These are phyloP conservation scores for Monosporascus cannonballus DNA, from an alignment of 2,329 filamentous ascomycete genomes.

Conservation along the genomic window DNA sequence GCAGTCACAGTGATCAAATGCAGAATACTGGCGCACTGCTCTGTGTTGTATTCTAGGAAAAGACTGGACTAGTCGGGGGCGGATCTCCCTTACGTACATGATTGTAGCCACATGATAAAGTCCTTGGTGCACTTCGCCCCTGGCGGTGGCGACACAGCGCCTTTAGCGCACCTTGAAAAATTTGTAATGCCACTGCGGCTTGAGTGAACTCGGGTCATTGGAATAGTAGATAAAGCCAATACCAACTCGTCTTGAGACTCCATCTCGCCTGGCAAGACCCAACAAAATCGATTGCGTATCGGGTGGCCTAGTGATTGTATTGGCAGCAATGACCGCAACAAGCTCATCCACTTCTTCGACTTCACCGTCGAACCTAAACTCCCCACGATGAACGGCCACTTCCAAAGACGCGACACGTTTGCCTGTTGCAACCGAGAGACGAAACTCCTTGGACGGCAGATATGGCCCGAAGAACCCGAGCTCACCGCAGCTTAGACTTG, in stretches of 20 bases:
- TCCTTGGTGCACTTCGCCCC: no score
- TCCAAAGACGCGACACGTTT: neutral
- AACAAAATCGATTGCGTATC: constrained; percentile 4
- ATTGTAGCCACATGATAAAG: no score
- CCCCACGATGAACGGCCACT: constrained; percentile 3
- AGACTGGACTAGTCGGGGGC: no score
- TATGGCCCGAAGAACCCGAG: neutral
- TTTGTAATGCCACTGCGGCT: no score
- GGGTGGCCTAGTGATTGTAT: constrained; percentile 6
- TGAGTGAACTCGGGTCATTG: no score
- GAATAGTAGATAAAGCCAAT: neutral
- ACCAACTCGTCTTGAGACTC: neutral
- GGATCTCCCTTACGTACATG: no score
- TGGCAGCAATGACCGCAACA: constrained; percentile 4
- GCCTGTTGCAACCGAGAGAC: neutral
- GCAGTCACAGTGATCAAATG: no score
- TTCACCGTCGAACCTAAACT: constrained; percentile 6
- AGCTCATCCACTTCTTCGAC: constrained; percentile 1
- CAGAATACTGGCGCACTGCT: no score
- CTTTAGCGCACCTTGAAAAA: no score
- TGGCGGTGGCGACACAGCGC: no score
- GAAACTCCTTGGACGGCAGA: neutral
- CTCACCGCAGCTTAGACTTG: neutral
- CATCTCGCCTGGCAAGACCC: constrained; percentile 1
- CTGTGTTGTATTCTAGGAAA: no score